Base-by-base conservation (phyloP, 495 filamentous ascomycete genomes). In the Cudoniella acicularis region DNA sequence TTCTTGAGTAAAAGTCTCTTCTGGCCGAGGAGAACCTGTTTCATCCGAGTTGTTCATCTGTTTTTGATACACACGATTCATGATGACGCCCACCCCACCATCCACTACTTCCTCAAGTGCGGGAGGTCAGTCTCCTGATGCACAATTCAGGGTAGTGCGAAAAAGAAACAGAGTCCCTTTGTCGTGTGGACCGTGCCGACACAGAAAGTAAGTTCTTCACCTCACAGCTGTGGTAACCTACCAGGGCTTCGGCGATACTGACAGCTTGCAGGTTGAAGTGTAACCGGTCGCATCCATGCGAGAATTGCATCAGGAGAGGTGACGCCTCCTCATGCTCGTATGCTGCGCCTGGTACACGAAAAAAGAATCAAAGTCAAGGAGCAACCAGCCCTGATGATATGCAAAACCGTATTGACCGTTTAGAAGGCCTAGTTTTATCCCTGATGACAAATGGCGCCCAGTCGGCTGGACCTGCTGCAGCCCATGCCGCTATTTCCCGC, bases 321-420 rank as follows among this genome's bases (percentile, higher is more conserved):
- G 92, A 96, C 72, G 83, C 89, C 10, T 71, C 80, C 52, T 89
- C 89, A 40, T 99, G 94, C 74, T 89, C 88, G 58, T 99, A 98
- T 78, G 94, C 94, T 27, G 82, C 90, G 59, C 83, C 87, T 20
- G 81, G 82, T 43, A 81, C 77, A 46, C 87, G 92, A 63, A 91
- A 89, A 70, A 95, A 90, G 80, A 85, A 81, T 66, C 85, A 86
- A 66, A 81, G 55, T 72, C 82, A 69, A 82, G 83, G 62, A 75
- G 83, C 67, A 74, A 78, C 63, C 75, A 81, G 53, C 79, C 88
- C 94, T 24, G 93, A 96, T 80, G 94, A 97, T 72, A 99, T 99
- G 94, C 94, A 99, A 74, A 95, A 92, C 67, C 88, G 94, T 69
- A 99, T 99, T 73, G 91, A 99, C 75, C 87, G 94, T 63, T 74